phyloP scores from a whole-genome alignment of 2,329 filamentous ascomycete genomes.

The Thielaviopsis cerberus region DNA sequence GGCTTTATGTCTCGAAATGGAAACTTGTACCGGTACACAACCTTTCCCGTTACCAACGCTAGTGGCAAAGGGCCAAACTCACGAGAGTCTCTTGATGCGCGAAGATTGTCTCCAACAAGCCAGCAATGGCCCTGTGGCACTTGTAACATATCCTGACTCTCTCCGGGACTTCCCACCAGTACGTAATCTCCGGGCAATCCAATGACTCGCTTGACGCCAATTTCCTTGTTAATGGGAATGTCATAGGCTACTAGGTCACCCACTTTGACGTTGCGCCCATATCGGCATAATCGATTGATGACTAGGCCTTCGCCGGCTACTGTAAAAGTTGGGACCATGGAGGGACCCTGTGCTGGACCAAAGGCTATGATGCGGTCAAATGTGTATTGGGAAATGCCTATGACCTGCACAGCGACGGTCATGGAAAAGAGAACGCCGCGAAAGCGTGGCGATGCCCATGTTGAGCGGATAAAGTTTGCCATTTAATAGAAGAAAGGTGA shows the following conservation, averaged over 20 bases:
- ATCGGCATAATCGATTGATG: slow-evolving; percentile 46
- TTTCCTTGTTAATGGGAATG: slow-evolving; percentile 44
- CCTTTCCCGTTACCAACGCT: slow-evolving; percentile 67
- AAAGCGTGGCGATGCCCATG: slow-evolving; percentile 7
- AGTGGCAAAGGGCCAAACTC: slow-evolving; percentile 73
- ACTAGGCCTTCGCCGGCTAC: slow-evolving; percentile 49
- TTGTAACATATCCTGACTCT: slow-evolving; percentile 26
- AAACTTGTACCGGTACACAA: slow-evolving; percentile 41
- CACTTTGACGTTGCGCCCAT: slow-evolving; percentile 47
- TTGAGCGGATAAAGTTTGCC: slow-evolving; percentile 9
- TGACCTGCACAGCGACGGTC: slow-evolving; percentile 25
- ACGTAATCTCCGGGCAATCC: slow-evolving; percentile 65
- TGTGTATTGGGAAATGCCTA: slow-evolving; percentile 31
- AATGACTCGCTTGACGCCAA: slow-evolving; percentile 61
- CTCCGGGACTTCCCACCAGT: slow-evolving; percentile 40
- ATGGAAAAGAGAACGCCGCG: slow-evolving; percentile 23
- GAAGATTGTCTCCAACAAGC: slow-evolving; percentile 73
- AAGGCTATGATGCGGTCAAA: slow-evolving; percentile 43
- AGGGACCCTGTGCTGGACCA: slow-evolving; percentile 48
- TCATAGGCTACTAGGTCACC: slow-evolving; percentile 70
- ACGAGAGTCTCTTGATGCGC: slow-evolving; percentile 69
- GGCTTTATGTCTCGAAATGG: slow-evolving; percentile 26
- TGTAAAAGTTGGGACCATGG: slow-evolving; percentile 75
- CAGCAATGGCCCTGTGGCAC: slow-evolving; percentile 86
- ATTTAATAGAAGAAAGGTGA: slow-evolving; percentile 3